phyloP scores from a whole-genome alignment of 768 basidiomycete species.

The Grammothele lineata region DNA sequence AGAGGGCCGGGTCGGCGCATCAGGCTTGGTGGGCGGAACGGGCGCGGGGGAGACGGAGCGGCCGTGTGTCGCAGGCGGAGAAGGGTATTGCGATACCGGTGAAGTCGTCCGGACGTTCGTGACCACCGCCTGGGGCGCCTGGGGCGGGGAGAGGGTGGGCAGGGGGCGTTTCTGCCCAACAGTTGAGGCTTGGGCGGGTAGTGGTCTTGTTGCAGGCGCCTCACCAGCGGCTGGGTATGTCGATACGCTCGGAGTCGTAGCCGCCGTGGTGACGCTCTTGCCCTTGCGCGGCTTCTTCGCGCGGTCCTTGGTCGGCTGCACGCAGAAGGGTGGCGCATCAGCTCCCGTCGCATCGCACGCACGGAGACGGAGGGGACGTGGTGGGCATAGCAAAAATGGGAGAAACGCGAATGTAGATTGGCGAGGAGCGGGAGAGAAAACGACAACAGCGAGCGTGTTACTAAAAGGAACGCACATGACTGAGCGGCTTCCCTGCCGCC shows the following conservation, averaged over 20 bases:
- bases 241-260: too few species aligned
- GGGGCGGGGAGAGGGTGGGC: too few species aligned
- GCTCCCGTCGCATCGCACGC: background rate
- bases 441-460: constrained; percentile 34
- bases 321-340: constrained; percentile 16
- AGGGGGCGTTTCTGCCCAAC: too few species aligned
- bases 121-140: background rate
- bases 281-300: constrained; percentile 63
- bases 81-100: constrained; percentile 5
- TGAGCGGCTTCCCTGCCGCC: constrained; percentile 57
- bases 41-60: background rate
- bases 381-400: constrained; percentile 7
- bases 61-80: constrained; percentile 6
- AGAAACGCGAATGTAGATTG: constrained; percentile 26
- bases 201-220: too few species aligned
- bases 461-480: constrained; percentile 85
- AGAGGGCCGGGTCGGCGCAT: too few species aligned
- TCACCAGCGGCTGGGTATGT: too few species aligned
- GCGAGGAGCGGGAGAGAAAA: constrained; percentile 1
- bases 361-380: background rate
- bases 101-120: background rate
- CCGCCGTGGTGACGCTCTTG: constrained; percentile 27
- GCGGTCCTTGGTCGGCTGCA: constrained; percentile 71
- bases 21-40: constrained; percentile 4
- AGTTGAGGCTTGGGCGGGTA: too few species aligned